Evolutionary conservation across 2,329 filamentous ascomycete genomes (phyloP).

Genomic region (Cadophora sp.): DNA sequence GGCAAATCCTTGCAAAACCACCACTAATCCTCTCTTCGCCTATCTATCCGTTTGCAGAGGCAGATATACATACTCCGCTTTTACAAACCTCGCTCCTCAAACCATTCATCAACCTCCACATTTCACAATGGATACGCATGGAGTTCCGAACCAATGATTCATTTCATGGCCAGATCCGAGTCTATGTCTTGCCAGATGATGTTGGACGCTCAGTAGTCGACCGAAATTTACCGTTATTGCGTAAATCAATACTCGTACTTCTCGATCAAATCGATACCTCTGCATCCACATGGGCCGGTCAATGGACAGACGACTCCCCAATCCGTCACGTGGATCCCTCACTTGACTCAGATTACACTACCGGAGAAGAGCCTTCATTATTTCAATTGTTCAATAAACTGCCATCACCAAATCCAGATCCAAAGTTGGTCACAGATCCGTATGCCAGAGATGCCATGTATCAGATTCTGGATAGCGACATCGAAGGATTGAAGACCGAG

Average conservation of each 20-base stretch:
- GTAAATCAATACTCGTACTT: constrained; percentile 55
- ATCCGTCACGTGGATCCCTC: constrained; percentile 50
- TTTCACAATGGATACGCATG: constrained; percentile 43
- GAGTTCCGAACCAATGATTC: constrained; percentile 38
- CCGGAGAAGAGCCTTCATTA: constrained; percentile 58
- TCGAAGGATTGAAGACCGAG: constrained; percentile 66
- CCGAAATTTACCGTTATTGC: constrained; percentile 53
- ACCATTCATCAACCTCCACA: constrained; percentile 32
- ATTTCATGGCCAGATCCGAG: constrained; percentile 50
- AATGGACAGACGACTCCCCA: constrained; percentile 32
- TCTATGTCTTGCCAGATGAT: constrained; percentile 73
- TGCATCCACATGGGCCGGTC: constrained; percentile 60
- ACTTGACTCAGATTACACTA: constrained; percentile 27
- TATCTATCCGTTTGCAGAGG: background rate
- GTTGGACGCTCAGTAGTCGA: constrained; percentile 60
- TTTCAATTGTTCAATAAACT: constrained; percentile 77
- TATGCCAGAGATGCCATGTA: constrained; percentile 61
- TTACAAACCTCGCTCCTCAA: constrained; percentile 29
- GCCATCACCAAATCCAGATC: constrained; percentile 69
- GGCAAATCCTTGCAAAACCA: constrained; percentile 36
- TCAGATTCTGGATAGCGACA: constrained; percentile 58
- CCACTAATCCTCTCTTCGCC: background rate
- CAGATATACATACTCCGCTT: constrained; percentile 32
- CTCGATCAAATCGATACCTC: constrained; percentile 64
- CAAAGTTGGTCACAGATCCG: constrained; percentile 54